Base-by-base conservation (phyloP, 2,329 filamentous ascomycete genomes). In the Camillea tinctor region DNA sequence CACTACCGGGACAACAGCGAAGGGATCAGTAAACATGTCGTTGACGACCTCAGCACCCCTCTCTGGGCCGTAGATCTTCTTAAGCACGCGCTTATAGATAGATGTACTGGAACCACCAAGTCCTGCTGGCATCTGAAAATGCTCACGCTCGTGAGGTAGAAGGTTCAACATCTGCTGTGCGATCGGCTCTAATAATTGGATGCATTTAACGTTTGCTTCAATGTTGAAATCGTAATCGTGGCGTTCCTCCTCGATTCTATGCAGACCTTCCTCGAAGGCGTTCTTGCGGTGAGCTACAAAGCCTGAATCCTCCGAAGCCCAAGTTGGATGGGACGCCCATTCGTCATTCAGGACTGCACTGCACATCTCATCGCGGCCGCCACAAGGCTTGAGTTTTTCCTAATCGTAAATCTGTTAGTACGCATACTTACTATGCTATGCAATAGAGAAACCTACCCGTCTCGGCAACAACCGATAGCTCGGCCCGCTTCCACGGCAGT, bases 151-250 rank as follows among this genome's bases (percentile, higher is more conserved):
- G 3, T 84, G 77, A 5, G 91, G 82, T 8, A 84, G 84, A 84
- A 97, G 89, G 50, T 90, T 88, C 17, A 93, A 82, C 76, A 99
- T 91, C 71, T 96, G 90, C 71, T 96, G 93, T 1, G 92, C 93
- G 60, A 98, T 92, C 0, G 95, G 95, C 73, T 98, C 94, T 49
- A 99, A 86, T 4, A 99, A 87, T 75, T 98, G 95, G 60, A 99
- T 96, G 54, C 95, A 97, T 67, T 96, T 93, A 62, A 90, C 86
- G 71, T 95, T 97, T 8, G 92, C 91, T 77, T 99, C 95, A 56
- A 99, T 98, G 72, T 97, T 95, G 77, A 96, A 97, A 75, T 99
- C 95, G 70, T 99, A 99, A 72, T 99, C 95, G 72, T 99, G 95
- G 4, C 95, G 90, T 74, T 99, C 95, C 76, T 99, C 95, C 76